Evolutionary conservation across 2,329 filamentous ascomycete species (phyloP), one percentile per base, ranked within the genome.

Genomic region (Arthroderma sp.): DNA sequence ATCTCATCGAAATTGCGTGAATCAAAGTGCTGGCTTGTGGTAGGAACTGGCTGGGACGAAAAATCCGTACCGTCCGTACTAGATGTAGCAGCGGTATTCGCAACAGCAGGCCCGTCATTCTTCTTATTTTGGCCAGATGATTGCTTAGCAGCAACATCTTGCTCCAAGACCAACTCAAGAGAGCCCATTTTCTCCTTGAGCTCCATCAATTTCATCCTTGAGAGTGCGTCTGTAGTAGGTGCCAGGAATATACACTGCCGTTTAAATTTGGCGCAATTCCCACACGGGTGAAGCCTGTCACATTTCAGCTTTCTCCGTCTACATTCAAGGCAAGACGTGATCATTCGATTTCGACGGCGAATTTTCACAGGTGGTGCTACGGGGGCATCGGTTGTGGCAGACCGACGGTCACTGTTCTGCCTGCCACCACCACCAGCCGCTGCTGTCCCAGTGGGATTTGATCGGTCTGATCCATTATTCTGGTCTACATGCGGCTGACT

Each of bases 171-270:
- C 43, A 77, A 71, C 63, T 86, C 83, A 11, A 86, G 64, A 6
- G 75, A 77, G 28, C 81, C 82, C 62, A 86, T 83, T 61, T 82
- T 81, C 60, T 87, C 83, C 64, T 87, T 87, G 59, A 87, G 80
- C 56, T 86, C 80, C 3, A 80, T 82, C 44, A 87, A 69, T 53
- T 79, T 80, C 53, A 80, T 70, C 60, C 84, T 80, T 43, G 77
- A 77, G 5, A 75, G 76, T 48, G 81, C 73, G 59, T 86, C 82
- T n/a, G 83, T 67, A 22, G 78, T 73, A 0, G 78, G 74, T 2
- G 78, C 75, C 32, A 86, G 70, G 56, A 83, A 85, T 33, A 83
- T 57, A 53, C 74, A 78, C 15, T 75, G 71, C 27, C 72, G 68
- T 22, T 60, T 63, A 39, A 69, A 68, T 55, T 71, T 73, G 48